A percentile compares a stretch with the other conserved stretches of the same genome.
phyloP scores from a whole-genome alignment of 805 yeast species.

The Yamadazyma phyllophila region DNA sequence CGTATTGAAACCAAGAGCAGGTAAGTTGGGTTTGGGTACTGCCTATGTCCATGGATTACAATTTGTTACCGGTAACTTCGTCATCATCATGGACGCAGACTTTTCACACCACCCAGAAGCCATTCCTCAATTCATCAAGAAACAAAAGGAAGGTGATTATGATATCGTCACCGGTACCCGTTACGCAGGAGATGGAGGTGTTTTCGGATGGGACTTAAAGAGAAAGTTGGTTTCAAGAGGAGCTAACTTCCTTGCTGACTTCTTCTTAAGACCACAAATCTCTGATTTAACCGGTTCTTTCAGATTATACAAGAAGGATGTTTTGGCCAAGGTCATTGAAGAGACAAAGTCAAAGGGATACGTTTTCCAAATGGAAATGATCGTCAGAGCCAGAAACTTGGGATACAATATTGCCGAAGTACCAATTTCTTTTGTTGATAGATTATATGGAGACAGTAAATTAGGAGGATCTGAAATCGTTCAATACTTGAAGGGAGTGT shows the following conservation, averaged over 20 bases:
- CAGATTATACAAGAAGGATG: slow-evolving; percentile 71
- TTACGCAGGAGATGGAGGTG: slow-evolving; percentile 80
- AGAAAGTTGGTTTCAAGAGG: slow-evolving; percentile 76
- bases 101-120: slow-evolving; percentile 81
- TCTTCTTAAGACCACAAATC: slow-evolving; percentile 67
- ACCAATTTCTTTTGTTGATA: slow-evolving; percentile 74
- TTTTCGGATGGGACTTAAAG: slow-evolving; percentile 81
- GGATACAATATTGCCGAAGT: slow-evolving; percentile 76
- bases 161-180: slow-evolving; percentile 63
- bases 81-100: slow-evolving; percentile 82
- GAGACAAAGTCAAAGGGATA: slow-evolving; percentile 75
- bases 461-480: slow-evolving; percentile 81
- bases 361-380: slow-evolving; percentile 87
- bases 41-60: slow-evolving; percentile 78
- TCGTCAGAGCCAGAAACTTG: slow-evolving; percentile 75
- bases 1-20: slow-evolving; percentile 67
- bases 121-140: slow-evolving; percentile 69
- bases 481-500: slow-evolving; percentile 73
- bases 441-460: slow-evolving; percentile 75
- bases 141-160: slow-evolving; percentile 51
- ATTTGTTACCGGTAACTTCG: slow-evolving; percentile 69
- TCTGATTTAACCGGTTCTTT: slow-evolving; percentile 76
- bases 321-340: slow-evolving; percentile 60
- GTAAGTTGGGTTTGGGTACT: slow-evolving; percentile 76
- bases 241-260: slow-evolving; percentile 74